Percentiles rank a stretch among this genome's conserved stretches.
phyloP scores from a whole-genome alignment of 345 rosid species.

The Arabidopsis thaliana region TAIR10.1 NC_003074.8:1809001-1809500 shows the following conservation, averaged over 20 bases:
- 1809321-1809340: slow-evolving; percentile 46
- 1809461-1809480: slow-evolving; percentile 32
- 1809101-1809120: slow-evolving; percentile 63
- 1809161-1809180: slow-evolving; percentile 17
- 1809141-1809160: slow-evolving; percentile 69
- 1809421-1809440: slow-evolving; percentile 46
- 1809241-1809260: slow-evolving; percentile 24
- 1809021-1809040: slow-evolving; percentile 34
- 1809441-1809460: slow-evolving; percentile 46
- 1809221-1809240: slow-evolving; percentile 36
- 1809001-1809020: slow-evolving; percentile 19
- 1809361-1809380: slow-evolving; percentile 54
- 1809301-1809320: slow-evolving; percentile 13
- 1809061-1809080: slow-evolving; percentile 55
- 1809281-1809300: slow-evolving; percentile 42
- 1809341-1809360: slow-evolving; percentile 41
- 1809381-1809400: slow-evolving; percentile 49
- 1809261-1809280: slow-evolving; percentile 40
- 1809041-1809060: slow-evolving; percentile 58
- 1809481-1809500: slow-evolving; percentile 45
- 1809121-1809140: slow-evolving; percentile 48
- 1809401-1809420: slow-evolving; percentile 36
- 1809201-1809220: slow-evolving; percentile 36
- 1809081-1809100: slow-evolving; percentile 55
- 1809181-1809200: slow-evolving; percentile 26